These are phyloP conservation scores for Cyclotella distinguenda DNA, from an alignment of 108 stramenopile genomes.

Conservation along the genomic window DNA sequence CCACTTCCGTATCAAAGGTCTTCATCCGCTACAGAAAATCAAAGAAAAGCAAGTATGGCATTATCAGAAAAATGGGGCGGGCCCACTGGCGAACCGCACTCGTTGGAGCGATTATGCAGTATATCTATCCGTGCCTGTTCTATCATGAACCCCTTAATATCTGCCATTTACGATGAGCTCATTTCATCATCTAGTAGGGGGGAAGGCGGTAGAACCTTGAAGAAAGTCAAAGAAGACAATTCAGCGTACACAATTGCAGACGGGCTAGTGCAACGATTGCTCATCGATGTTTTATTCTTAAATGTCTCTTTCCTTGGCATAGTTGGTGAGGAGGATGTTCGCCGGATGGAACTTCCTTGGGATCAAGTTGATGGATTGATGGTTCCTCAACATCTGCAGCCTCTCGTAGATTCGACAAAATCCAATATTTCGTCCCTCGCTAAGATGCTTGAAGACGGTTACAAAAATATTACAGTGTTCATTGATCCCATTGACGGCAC, in stretches of 20 bases:
- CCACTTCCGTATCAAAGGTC: too few relatives aligned
- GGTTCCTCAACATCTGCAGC: not conserved
- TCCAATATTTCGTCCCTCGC: slow-evolving; percentile 29
- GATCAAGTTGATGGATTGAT: slow-evolving; percentile 14
- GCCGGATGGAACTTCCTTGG: not conserved
- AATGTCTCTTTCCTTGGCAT: slow-evolving; percentile 27
- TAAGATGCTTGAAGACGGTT: not conserved
- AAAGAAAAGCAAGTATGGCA: too few relatives aligned
- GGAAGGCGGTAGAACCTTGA: not conserved
- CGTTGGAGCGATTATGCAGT: slow-evolving; percentile 36
- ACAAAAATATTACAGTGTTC: slow-evolving; percentile 45
- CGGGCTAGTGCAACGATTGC: slow-evolving; percentile 56
- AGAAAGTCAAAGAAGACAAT: slow-evolving; percentile 44
- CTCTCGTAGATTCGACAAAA: slow-evolving; percentile 33
- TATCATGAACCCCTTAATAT: slow-evolving; percentile 49
- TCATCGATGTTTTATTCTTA: slow-evolving; percentile 39
- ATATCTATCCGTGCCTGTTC: slow-evolving; percentile 36
- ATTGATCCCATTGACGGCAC: slow-evolving; percentile 74
- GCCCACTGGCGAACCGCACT: slow-evolving; percentile 9
- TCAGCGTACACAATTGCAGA: slow-evolving; percentile 65
- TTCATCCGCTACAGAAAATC: too few relatives aligned
- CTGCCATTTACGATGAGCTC: slow-evolving; percentile 37
- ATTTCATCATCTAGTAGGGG: not conserved
- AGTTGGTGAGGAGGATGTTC: slow-evolving; percentile 46
- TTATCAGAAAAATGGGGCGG: too few relatives aligned